Conservation (phyloP, 192 early-diverging fungal species). For the Umbelopsis vinacea region DNA sequence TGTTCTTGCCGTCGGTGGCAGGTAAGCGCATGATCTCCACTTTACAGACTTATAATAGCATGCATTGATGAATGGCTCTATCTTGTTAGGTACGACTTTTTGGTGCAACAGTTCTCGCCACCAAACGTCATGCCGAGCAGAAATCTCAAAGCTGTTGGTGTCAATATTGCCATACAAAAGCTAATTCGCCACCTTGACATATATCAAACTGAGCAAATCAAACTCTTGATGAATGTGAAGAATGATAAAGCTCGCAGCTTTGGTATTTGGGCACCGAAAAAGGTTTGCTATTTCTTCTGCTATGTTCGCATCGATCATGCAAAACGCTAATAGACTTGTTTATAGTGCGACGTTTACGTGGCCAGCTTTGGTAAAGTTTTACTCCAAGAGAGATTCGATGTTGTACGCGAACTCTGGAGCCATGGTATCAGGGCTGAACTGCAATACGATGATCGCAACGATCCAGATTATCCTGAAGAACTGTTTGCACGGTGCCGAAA, state of each 20-base stretch:
- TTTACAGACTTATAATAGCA: background rate
- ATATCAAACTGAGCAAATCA: conserved; percentile 55
- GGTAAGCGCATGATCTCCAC: conserved; percentile 24
- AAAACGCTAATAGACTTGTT: background rate
- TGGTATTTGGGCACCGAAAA: conserved; percentile 54
- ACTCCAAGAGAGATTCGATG: conserved; percentile 73
- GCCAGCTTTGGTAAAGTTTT: conserved; percentile 80
- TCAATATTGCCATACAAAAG: conserved; percentile 81
- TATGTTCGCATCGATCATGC: conserved; percentile 30
- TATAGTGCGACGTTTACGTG: conserved; percentile 75
- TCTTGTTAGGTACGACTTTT: conserved; percentile 46
- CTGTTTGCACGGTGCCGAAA: conserved; percentile 64
- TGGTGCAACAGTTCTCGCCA: conserved; percentile 57
- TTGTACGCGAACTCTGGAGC: conserved; percentile 81
- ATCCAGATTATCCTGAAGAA: conserved; percentile 66
- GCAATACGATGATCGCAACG: conserved; percentile 72
- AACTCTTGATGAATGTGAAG: conserved; percentile 41
- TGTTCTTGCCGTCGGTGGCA: conserved; percentile 59
- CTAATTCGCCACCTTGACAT: conserved; percentile 65
- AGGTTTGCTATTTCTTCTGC: conserved; percentile 19
- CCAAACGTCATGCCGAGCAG: conserved; percentile 44
- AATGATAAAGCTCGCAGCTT: conserved; percentile 48
- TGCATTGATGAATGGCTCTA: background rate
- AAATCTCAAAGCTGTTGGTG: conserved; percentile 68
- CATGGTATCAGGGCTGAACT: conserved; percentile 82